phyloP scores from a whole-genome alignment of 106 monocot genomes.

The Xerophyta viscosa region DNA sequence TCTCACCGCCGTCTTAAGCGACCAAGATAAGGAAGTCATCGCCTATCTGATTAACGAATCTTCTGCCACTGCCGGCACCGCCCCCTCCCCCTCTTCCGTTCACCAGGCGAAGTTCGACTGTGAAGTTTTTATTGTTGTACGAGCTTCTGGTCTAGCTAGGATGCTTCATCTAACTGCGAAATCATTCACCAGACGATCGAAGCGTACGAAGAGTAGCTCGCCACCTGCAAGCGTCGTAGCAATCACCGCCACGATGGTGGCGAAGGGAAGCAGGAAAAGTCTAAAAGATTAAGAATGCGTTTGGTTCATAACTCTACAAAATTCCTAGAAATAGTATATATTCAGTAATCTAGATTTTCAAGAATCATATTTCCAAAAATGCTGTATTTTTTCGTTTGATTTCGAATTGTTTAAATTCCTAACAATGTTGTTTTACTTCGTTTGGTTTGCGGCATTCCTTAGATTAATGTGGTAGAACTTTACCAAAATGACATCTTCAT shows the following conservation, averaged over 20 bases:
- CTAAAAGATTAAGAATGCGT: no score
- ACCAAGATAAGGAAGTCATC: constrained; percentile 33
- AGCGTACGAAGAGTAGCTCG: constrained; percentile 56
- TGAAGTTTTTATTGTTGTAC: constrained; percentile 61
- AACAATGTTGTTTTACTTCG: no score
- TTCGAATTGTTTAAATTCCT: no score
- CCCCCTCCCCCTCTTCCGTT: neutral
- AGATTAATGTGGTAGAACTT: no score
- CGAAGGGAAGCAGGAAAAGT: neutral
- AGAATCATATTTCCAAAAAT: no score
- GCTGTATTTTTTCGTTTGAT: no score
- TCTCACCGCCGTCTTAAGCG: constrained; percentile 19
- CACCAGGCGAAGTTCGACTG: constrained; percentile 38
- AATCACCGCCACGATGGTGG: neutral
- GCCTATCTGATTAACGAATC: constrained; percentile 23
- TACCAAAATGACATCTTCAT: no score
- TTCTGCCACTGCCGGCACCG: constrained; percentile 3
- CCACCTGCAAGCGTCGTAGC: constrained; percentile 9
- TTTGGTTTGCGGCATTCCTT: no score
- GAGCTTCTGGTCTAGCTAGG: constrained; percentile 59
- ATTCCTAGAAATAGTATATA: no score
- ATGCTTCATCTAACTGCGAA: constrained; percentile 40
- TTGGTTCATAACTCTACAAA: no score
- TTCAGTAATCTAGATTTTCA: no score
- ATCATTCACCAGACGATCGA: constrained; percentile 51